Evolutionary conservation across 2,329 filamentous ascomycete genomes (phyloP), one percentile per base, ranked within the genome.

Genomic region (Calonectria pseudoturangicola): DNA sequence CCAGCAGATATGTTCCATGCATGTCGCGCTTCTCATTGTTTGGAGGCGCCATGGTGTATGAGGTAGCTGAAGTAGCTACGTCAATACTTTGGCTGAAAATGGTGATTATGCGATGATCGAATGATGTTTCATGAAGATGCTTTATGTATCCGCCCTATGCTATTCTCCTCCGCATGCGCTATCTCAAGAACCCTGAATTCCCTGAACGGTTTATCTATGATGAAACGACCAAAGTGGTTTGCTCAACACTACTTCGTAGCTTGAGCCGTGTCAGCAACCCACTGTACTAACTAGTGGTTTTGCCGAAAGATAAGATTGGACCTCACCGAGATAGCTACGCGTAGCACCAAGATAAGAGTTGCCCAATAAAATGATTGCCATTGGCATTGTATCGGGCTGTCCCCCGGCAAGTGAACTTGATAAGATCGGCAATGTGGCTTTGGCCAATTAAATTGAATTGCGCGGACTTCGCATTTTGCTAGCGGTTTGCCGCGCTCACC

Each of bases 1-100:
- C 39, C n/a, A 70, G 58, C 4, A 65, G 68, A 66, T 70, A 56
- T 1, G 27, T 65, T 27, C 48, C 45, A 58, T 39, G 8, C 8
- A n/a, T 33, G 16, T 56, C 36, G n/a, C 10, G 33, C 3, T 50
- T 39, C 33, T 33, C 36, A 43, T 33, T 33, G 25, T 30, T 21
- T 3, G 16, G 18, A 4, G 10, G 45, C 28, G 45, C 47, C 47
- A 66, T 51, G n/a, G 27, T 28, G 15, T 43, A 15, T 6, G 28
- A 12, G 3, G 41, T 7, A 45, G 39, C 16, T 6, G 28, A 12
- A 7, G 41, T 13, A 45, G 39, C 16, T 27, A 48, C 33, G 2
- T 2, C 28, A 9, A 47, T 33, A 27, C 15, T 21, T 4, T n/a
- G 8, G 9, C 27, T 12, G 4, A 51, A 50, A 21, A 10, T 10